A percentile compares a stretch with the other conserved stretches of the same genome.
Evolutionary conservation across 345 rosid species (phyloP).

Genomic region (Eutrema japonicum): DNA sequence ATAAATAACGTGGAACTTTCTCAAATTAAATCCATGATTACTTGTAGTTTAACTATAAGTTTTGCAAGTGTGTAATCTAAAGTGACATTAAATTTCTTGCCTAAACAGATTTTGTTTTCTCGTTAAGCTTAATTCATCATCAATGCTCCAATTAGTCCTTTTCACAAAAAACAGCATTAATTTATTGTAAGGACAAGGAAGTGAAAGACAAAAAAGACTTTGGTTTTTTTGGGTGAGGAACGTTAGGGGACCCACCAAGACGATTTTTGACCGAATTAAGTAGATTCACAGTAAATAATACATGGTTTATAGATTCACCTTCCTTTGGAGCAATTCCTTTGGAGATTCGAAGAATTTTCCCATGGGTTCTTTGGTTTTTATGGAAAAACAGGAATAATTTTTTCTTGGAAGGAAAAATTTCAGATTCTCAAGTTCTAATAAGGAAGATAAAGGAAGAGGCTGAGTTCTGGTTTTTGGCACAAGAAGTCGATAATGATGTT

Average conservation of each 20-base stretch:
- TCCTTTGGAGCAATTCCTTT: too few relatives aligned
- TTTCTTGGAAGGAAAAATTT: too few relatives aligned
- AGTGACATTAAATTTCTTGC: conserved; percentile 18
- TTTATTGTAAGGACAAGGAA: conserved; percentile 22
- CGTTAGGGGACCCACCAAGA: neutral
- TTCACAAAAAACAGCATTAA: neutral
- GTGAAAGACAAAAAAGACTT: conserved; percentile 29
- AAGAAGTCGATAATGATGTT: too few relatives aligned
- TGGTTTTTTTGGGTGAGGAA: neutral
- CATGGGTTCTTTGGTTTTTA: too few relatives aligned
- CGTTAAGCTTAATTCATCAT: conserved; percentile 33
- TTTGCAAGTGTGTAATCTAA: conserved; percentile 33
- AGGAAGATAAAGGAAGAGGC: too few relatives aligned
- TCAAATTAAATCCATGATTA: conserved; percentile 16
- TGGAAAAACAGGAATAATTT: too few relatives aligned
- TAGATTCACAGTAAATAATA: neutral
- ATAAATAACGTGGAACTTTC: conserved; percentile 7
- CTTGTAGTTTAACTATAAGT: conserved; percentile 39
- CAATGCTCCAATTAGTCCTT: neutral
- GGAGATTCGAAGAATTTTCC: too few relatives aligned
- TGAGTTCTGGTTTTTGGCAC: too few relatives aligned
- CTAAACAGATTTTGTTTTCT: conserved; percentile 29
- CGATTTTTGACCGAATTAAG: neutral
- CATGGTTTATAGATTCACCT: too few relatives aligned
- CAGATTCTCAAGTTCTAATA: too few relatives aligned